A percentile compares a stretch with the other conserved stretches of the same genome.
These are phyloP conservation scores for Gardenia jasminoides DNA, from an alignment of 257 asterid genomes.

Conservation along the genomic window DNA sequence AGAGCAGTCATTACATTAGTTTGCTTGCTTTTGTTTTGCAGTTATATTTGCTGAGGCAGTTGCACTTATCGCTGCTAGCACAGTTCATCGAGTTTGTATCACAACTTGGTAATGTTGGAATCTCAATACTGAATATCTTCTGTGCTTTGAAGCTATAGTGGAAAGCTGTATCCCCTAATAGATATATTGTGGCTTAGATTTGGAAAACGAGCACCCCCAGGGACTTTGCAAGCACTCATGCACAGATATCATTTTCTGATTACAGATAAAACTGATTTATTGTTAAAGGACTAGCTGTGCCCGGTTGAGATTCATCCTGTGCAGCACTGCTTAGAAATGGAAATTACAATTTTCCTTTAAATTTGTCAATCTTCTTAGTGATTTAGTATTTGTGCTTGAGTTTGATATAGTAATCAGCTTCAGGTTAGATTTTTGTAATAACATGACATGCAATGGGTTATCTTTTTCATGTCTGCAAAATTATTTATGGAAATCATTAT, in stretches of 20 bases:
- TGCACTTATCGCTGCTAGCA: slow-evolving; percentile 87
- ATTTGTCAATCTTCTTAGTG: background rate
- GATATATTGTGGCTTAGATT: background rate
- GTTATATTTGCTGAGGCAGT: slow-evolving; percentile 78
- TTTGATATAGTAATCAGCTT: background rate
- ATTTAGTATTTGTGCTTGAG: background rate
- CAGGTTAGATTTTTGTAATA: background rate
- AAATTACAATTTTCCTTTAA: background rate
- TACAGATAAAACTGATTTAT: background rate
- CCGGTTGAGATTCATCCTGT: background rate
- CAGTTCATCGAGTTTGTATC: slow-evolving; percentile 96
- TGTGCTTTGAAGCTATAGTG: background rate
- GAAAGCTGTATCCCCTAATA: background rate
- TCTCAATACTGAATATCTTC: background rate
- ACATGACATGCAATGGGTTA: background rate
- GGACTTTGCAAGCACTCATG: background rate
- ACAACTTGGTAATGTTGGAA: slow-evolving; percentile 74
- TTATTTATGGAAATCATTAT: background rate
- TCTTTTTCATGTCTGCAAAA: background rate
- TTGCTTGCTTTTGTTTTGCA: slow-evolving; percentile 37
- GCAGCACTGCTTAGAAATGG: background rate
- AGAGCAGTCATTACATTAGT: background rate
- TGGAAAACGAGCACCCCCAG: background rate
- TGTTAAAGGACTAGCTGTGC: background rate
- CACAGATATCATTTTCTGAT: background rate